A percentile compares a stretch with the other conserved stretches of the same genome.
Conservation (phyloP, 2,329 filamentous ascomycete genomes). For the Chaetomium sp. region DNA sequence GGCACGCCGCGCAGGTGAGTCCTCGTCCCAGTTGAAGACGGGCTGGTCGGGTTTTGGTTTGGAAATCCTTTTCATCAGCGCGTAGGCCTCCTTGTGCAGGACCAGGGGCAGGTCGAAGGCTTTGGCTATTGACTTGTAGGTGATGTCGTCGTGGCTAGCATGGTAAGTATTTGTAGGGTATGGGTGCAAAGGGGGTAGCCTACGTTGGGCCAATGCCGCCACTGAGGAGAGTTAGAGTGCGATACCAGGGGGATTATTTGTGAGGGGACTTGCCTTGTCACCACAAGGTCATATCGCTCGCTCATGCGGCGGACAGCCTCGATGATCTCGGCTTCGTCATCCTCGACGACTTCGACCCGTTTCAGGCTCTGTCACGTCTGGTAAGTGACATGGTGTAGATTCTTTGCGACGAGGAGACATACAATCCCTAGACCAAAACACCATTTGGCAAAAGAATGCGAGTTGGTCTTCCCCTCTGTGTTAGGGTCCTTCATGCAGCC, state of each 20-base stretch:
- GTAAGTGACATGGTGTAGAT: conserved; percentile 13
- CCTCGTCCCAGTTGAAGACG: conserved; percentile 81
- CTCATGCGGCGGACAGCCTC: conserved; percentile 89
- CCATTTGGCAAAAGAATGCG: conserved; percentile 65
- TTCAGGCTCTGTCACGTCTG: conserved; percentile 62
- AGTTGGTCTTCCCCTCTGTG: conserved; percentile 57
- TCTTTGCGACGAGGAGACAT: conserved; percentile 29
- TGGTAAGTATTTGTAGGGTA: background rate
- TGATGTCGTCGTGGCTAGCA: conserved; percentile 90
- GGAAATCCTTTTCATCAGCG: conserved; percentile 80
- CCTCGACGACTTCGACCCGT: conserved; percentile 87
- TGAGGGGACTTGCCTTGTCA: conserved; percentile 63
- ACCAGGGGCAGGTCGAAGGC: conserved; percentile 78
- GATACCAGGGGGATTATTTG: background rate
- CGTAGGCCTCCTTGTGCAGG: conserved; percentile 74
- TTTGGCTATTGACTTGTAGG: conserved; percentile 89
- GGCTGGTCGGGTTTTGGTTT: conserved; percentile 72
- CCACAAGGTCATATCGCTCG: conserved; percentile 86
- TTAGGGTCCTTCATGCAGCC: background rate
- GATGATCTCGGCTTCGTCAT: conserved; percentile 87
- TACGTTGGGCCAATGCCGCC: conserved; percentile 95
- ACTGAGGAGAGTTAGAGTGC: conserved; percentile 43
- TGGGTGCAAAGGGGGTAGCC: conserved; percentile 39
- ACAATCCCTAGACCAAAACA: conserved; percentile 65
- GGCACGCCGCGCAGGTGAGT: conserved; percentile 75